Evolutionary conservation across 305 asterid species (phyloP), one percentile per base, ranked within the genome.

Genomic region (Fraxinus sp.): DNA sequence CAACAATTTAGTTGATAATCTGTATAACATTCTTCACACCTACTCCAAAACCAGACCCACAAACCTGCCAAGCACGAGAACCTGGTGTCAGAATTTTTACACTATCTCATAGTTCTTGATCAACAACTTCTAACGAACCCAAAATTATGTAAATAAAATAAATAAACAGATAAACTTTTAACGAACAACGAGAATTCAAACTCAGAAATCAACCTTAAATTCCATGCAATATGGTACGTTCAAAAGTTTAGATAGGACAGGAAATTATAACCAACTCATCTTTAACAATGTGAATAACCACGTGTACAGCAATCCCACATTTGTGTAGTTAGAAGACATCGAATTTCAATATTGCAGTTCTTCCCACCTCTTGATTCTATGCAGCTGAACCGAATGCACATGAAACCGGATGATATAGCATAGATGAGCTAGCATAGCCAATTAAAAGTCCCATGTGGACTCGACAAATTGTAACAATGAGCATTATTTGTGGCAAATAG

Each of bases 1-100:
- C 84, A 96, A 86, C 83, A 94, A 88, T 90, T 79, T 92, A 66
- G 98, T 94, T 11, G 98, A 92, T 52, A 93, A 82, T 81, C 84
- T 89, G 80, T 85, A 81, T 85, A 86, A 83, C 93, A 93, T 93
- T 87, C 88, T 89, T 86, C 86, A 82, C 88, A 81, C 83, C 90
- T 86, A 84, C 73, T 77, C 84, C 89, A 77, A 66, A 80, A 49
- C 83, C 86, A 87, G 78, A 86, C 24, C 80, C 84, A 76, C 84
- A 78, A 84, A 84, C 89, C 91, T 84, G 84, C 80, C 85, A 87
- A 59, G 62, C 80, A 32, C 37, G 43, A 13, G 79, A 66, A 80
- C 55, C 11, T 9, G 24, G n/a, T 14, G 68, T 82, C 75, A 83
- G 71, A 49, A 13, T 14, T 43, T 59, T 62, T 7, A 32, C 78